phyloP scores from a whole-genome alignment of 129 eudicot genomes.

The Tagetes patula region DNA sequence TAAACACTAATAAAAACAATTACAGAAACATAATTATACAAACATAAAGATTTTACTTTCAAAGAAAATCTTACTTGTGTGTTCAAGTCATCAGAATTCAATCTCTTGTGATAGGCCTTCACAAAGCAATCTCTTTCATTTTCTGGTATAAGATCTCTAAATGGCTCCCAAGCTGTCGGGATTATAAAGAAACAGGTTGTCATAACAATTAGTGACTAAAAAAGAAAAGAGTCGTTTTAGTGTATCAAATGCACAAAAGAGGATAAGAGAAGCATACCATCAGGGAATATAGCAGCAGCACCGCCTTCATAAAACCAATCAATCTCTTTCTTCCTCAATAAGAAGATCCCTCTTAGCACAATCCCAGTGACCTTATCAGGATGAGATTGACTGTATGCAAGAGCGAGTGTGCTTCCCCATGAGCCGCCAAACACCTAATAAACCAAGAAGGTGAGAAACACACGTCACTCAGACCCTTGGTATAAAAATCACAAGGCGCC shows the following conservation, averaged over 20 bases:
- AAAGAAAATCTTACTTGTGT: slow-evolving; percentile 56
- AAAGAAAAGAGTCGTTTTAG: neutral
- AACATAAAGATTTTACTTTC: neutral
- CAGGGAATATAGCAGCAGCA: slow-evolving; percentile 94
- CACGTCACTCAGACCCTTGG: neutral
- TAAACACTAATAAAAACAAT: neutral
- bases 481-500: neutral
- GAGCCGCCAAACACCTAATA: slow-evolving; percentile 98
- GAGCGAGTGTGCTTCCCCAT: slow-evolving; percentile 99
- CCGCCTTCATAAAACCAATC: slow-evolving; percentile 99
- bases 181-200: slow-evolving; percentile 3
- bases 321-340: slow-evolving; percentile 93
- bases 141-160: slow-evolving; percentile 96
- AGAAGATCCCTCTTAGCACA: slow-evolving; percentile 90
- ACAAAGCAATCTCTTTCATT: slow-evolving; percentile 82
- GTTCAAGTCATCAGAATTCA: slow-evolving; percentile 75
- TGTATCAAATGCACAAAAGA: neutral
- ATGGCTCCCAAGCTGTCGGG: slow-evolving; percentile 85
- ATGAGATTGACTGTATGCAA: slow-evolving; percentile 92
- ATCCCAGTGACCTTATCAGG: slow-evolving; percentile 96
- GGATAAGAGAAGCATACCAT: slow-evolving; percentile 53
- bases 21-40: neutral
- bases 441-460: slow-evolving; percentile 26
- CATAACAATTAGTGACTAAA: slow-evolving; percentile 23
- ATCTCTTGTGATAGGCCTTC: slow-evolving; percentile 84